Conservation (phyloP, 2,329 filamentous ascomycete genomes). For the Cordyceps sp. region DNA sequence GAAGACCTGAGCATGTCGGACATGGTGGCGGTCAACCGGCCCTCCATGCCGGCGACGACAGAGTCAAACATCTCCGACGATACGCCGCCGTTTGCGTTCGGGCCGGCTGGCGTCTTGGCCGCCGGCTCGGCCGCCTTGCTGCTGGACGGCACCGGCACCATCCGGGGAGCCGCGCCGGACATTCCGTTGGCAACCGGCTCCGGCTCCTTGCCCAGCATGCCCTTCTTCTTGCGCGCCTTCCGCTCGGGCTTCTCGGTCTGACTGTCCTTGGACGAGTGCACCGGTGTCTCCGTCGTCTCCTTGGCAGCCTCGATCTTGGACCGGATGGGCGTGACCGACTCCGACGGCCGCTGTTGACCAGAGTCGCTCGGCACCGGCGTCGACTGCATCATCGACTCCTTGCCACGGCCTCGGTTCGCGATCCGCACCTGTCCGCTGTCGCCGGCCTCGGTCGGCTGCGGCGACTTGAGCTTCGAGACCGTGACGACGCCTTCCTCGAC, state of each 20-base stretch:
- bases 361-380: slow-evolving; percentile 10
- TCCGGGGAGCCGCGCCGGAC: slow-evolving; percentile 7
- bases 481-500: slow-evolving; percentile 57
- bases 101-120: slow-evolving; percentile 12
- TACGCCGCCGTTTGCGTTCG: slow-evolving; percentile 10
- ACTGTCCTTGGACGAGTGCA: slow-evolving; percentile 19
- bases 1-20: slow-evolving; percentile 36
- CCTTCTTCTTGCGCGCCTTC: slow-evolving; percentile 53
- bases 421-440: slow-evolving; percentile 19
- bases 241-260: slow-evolving; percentile 43
- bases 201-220: slow-evolving; percentile 22
- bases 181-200: slow-evolving; percentile 29
- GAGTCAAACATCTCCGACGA: slow-evolving; percentile 32
- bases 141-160: too few species aligned
- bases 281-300: slow-evolving; percentile 28
- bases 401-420: slow-evolving; percentile 16
- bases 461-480: slow-evolving; percentile 51
- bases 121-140: slow-evolving; percentile 12
- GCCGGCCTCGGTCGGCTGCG: slow-evolving; percentile 25
- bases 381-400: slow-evolving; percentile 16
- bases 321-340: slow-evolving; percentile 18
- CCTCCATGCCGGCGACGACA: slow-evolving; percentile 37
- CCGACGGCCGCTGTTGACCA: slow-evolving; percentile 14
- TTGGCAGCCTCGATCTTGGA: slow-evolving; percentile 27
- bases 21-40: slow-evolving; percentile 30